A percentile compares a stretch with the other conserved stretches of the same genome.
Conservation (phyloP, 2,329 filamentous ascomycete species). For the Ramularia collo-cygni region DNA sequence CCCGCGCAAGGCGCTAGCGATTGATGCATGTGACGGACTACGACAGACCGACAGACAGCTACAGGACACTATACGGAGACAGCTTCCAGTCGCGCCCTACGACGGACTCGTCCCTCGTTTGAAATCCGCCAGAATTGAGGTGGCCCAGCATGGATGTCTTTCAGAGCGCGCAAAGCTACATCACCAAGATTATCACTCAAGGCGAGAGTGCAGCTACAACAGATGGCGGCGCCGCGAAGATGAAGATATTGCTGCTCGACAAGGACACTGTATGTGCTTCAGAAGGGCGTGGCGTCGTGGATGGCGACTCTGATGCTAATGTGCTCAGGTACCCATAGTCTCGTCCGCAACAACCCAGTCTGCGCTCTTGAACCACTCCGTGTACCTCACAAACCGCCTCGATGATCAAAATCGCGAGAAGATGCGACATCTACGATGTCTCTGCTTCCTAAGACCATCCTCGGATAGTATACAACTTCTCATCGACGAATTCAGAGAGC, state of each 20-base stretch:
- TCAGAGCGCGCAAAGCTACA: conserved; percentile 86
- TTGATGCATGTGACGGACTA: too few species aligned
- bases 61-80: too few species aligned
- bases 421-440: conserved; percentile 92
- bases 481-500: conserved; percentile 91
- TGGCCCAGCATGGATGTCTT: conserved; percentile 72
- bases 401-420: conserved; percentile 88
- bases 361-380: conserved; percentile 86
- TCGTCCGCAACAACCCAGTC: conserved; percentile 96
- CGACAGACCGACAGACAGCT: too few species aligned
- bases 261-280: conserved; percentile 67
- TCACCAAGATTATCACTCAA: conserved; percentile 88
- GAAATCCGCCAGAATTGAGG: too few species aligned
- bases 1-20: too few species aligned
- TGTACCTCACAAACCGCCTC: conserved; percentile 93
- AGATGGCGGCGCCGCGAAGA: conserved; percentile 66
- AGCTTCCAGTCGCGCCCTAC: too few species aligned
- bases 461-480: conserved; percentile 87
- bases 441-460: conserved; percentile 89
- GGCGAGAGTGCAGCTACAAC: conserved; percentile 56
- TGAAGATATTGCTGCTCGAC: conserved; percentile 96
- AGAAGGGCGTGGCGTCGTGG: too few species aligned
- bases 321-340: conserved; percentile 66
- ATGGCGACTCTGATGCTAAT: conserved; percentile 4
- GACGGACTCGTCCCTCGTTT: too few species aligned